Evolutionary conservation across 805 yeast species (phyloP).

Genomic region (Komagataella mondaviorum): DNA sequence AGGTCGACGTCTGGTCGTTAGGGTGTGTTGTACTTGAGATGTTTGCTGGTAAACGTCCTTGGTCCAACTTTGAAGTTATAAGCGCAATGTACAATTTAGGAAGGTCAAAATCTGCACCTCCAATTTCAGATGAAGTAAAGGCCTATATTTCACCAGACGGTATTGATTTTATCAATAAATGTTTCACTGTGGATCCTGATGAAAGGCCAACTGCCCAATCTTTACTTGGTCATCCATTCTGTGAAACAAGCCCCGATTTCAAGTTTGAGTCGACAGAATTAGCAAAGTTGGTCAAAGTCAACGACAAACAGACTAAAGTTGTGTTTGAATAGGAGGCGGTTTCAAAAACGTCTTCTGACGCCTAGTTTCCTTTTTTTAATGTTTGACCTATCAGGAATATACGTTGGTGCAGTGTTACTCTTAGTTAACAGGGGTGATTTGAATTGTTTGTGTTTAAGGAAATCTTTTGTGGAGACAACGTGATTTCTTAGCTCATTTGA

Average conservation of each 20-base stretch:
- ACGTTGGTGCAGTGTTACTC: background rate
- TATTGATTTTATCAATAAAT: constrained; percentile 53
- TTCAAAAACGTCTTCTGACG: background rate
- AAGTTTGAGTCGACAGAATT: constrained; percentile 16
- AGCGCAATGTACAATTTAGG: constrained; percentile 90
- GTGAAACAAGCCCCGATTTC: constrained; percentile 11
- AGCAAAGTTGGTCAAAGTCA: constrained; percentile 13
- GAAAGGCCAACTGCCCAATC: constrained; percentile 76
- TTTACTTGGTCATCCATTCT: constrained; percentile 35
- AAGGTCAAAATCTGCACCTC: constrained; percentile 81
- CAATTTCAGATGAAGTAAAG: constrained; percentile 81
- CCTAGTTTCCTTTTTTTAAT: background rate
- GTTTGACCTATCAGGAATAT: background rate
- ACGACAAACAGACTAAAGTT: constrained; percentile 8
- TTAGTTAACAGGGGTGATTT: background rate
- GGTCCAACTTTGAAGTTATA: constrained; percentile 92
- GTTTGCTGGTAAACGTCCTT: constrained; percentile 96
- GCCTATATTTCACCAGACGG: constrained; percentile 54
- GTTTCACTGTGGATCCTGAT: constrained; percentile 73
- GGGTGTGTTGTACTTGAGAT: constrained; percentile 96
- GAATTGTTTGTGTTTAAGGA: background rate
- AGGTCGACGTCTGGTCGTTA: constrained; percentile 94
- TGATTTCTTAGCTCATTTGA: background rate
- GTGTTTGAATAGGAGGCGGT: background rate
- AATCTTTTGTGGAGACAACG: background rate